Percentiles rank a stretch among this genome's conserved stretches.
Evolutionary conservation across 768 basidiomycete genomes (phyloP).

Genomic region (Tylopilus sp.): DNA sequence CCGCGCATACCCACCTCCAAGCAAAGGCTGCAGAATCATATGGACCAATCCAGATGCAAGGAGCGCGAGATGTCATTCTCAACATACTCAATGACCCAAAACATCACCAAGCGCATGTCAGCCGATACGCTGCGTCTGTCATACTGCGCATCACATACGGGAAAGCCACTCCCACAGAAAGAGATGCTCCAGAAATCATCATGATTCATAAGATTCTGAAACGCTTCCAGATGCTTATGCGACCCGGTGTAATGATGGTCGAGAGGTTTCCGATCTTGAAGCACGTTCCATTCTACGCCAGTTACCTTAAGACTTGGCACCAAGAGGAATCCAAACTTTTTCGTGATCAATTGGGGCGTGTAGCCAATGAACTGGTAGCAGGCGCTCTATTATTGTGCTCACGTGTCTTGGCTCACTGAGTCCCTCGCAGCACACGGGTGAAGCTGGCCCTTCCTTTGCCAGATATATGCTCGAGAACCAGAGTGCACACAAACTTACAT

Average conservation of each 20-base stretch:
- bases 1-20: conserved; percentile 57
- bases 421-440: conserved; percentile 18
- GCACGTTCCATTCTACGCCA: conserved; percentile 59
- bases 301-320: conserved; percentile 55
- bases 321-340: conserved; percentile 54
- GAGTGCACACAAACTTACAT: conserved; percentile 47
- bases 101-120: conserved; percentile 53
- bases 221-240: conserved; percentile 36
- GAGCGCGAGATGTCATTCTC: conserved; percentile 29
- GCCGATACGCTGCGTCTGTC: conserved; percentile 38
- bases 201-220: conserved; percentile 32
- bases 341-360: conserved; percentile 47
- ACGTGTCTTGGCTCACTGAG: not conserved
- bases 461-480: conserved; percentile 58
- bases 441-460: conserved; percentile 44
- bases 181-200: conserved; percentile 32
- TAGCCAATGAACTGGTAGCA: conserved; percentile 43
- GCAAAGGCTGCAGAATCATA: conserved; percentile 50
- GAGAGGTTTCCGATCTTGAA: conserved; percentile 37
- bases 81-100: conserved; percentile 33
- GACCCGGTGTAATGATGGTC: conserved; percentile 34
- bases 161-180: conserved; percentile 30
- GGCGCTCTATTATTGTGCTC: not conserved
- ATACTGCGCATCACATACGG: conserved; percentile 35
- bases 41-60: conserved; percentile 43